Percentiles rank a stretch among this genome's conserved stretches.
These are phyloP conservation scores for Phytopythium helicoides DNA, from an alignment of 352 stramenopile species.

Conservation along the genomic window DNA sequence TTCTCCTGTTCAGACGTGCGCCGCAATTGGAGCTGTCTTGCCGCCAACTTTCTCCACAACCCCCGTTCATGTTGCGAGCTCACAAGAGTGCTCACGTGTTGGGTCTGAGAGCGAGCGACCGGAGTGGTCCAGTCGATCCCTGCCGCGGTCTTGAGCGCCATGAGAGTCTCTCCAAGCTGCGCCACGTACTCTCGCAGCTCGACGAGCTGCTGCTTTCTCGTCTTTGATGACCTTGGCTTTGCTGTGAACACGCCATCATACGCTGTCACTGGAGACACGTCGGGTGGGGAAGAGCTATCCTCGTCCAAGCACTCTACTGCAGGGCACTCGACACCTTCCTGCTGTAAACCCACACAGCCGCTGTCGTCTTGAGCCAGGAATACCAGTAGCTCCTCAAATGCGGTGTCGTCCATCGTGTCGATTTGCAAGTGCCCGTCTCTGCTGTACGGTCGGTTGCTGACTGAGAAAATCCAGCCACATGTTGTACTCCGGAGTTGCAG, in stretches of 20 bases:
- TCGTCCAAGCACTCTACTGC: too few relatives aligned
- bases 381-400: too few relatives aligned
- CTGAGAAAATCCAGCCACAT: too few relatives aligned
- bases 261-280: background rate
- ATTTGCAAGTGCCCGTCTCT: too few relatives aligned
- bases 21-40: background rate
- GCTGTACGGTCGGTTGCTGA: too few relatives aligned
- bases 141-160: background rate
- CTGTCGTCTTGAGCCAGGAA: too few relatives aligned
- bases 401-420: too few relatives aligned
- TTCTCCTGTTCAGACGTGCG: background rate
- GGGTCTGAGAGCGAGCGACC: background rate
- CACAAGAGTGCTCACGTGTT: background rate
- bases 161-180: background rate
- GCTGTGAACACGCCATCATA: too few relatives aligned
- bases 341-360: too few relatives aligned
- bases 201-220: background rate
- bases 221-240: background rate
- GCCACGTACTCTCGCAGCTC: background rate
- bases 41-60: background rate
- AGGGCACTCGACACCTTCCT: too few relatives aligned
- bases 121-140: constrained; percentile 1
- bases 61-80: too few relatives aligned
- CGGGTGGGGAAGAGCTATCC: background rate
- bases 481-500: too few relatives aligned